These are phyloP conservation scores for Colletotrichum sp. DNA, from an alignment of 2,329 filamentous ascomycete genomes.

Conservation along the genomic window DNA sequence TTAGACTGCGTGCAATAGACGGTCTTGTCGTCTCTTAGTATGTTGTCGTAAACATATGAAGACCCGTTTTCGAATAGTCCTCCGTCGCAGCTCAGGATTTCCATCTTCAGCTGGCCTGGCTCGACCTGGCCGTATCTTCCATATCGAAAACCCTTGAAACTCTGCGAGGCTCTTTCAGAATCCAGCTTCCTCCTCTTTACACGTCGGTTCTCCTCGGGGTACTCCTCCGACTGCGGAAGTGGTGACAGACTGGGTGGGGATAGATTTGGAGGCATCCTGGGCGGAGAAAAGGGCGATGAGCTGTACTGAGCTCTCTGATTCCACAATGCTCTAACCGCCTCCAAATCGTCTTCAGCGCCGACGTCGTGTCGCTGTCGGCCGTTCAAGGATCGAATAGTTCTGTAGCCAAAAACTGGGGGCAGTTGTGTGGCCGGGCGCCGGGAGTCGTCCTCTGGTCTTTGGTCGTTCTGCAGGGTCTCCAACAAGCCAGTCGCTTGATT, in stretches of 20 bases:
- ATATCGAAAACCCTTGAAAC: slow-evolving; percentile 72
- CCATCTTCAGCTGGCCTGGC: slow-evolving; percentile 81
- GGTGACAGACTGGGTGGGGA: slow-evolving; percentile 38
- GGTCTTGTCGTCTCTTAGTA: slow-evolving; percentile 79
- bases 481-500: background rate
- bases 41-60: slow-evolving; percentile 76
- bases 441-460: slow-evolving; percentile 3
- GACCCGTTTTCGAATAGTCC: slow-evolving; percentile 70
- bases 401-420: slow-evolving; percentile 6
- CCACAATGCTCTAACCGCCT: slow-evolving; percentile 20
- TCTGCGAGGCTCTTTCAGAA: slow-evolving; percentile 58
- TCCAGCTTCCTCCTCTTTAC: slow-evolving; percentile 76
- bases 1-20: slow-evolving; percentile 93
- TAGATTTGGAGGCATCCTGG: slow-evolving; percentile 29
- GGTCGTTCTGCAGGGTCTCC: slow-evolving; percentile 14
- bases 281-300: slow-evolving; percentile 25
- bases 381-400: background rate
- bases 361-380: slow-evolving; percentile 11
- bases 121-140: slow-evolving; percentile 89
- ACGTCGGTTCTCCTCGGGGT: slow-evolving; percentile 54
- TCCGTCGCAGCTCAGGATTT: slow-evolving; percentile 88
- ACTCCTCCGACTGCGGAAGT: slow-evolving; percentile 39
- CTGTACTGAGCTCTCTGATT: slow-evolving; percentile 18
- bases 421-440: slow-evolving; percentile 6
- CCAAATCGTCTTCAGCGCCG: slow-evolving; percentile 18